These are phyloP conservation scores for Recurvomyces mirabilis DNA, from an alignment of 495 filamentous ascomycete species.

Conservation along the genomic window DNA sequence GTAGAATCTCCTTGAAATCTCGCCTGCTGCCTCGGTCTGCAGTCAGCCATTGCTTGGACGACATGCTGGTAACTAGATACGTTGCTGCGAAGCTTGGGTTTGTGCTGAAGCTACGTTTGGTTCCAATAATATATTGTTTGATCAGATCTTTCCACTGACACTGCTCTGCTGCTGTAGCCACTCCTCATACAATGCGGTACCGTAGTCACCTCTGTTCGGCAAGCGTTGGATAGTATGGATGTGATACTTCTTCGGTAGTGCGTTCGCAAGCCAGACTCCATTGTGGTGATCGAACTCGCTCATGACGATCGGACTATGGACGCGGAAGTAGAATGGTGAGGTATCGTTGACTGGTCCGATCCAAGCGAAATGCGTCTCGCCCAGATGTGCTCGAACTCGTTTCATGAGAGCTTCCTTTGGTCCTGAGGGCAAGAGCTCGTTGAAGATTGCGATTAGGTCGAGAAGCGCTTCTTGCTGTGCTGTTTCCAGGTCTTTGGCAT, in stretches of 20 bases:
- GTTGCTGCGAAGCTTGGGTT: no score
- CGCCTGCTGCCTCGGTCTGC: no score
- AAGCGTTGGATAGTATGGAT: slow-evolving; percentile 60
- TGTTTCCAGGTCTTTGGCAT: slow-evolving; percentile 33
- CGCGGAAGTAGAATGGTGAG: slow-evolving; percentile 64
- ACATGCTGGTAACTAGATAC: no score
- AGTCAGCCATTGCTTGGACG: no score
- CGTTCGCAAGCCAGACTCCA: slow-evolving; percentile 64
- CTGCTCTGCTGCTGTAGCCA: slow-evolving; percentile 6
- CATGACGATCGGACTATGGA: slow-evolving; percentile 62
- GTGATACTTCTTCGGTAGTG: slow-evolving; percentile 63
- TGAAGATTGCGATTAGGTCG: slow-evolving; percentile 46
- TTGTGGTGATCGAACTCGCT: slow-evolving; percentile 73
- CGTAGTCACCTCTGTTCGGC: slow-evolving; percentile 68
- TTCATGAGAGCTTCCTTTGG: slow-evolving; percentile 42
- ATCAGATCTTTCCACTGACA: no score
- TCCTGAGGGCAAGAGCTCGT: slow-evolving; percentile 48
- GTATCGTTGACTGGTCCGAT: slow-evolving; percentile 55
- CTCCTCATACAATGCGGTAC: slow-evolving; percentile 38
- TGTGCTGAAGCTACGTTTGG: no score
- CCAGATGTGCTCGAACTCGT: slow-evolving; percentile 40
- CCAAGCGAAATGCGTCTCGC: slow-evolving; percentile 66
- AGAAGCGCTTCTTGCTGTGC: slow-evolving; percentile 44
- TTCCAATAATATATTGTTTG: no score
- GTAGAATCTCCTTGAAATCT: no score